Evolutionary conservation across 2,329 filamentous ascomycete genomes (phyloP).

Genomic region (Trichothecium roseum): DNA sequence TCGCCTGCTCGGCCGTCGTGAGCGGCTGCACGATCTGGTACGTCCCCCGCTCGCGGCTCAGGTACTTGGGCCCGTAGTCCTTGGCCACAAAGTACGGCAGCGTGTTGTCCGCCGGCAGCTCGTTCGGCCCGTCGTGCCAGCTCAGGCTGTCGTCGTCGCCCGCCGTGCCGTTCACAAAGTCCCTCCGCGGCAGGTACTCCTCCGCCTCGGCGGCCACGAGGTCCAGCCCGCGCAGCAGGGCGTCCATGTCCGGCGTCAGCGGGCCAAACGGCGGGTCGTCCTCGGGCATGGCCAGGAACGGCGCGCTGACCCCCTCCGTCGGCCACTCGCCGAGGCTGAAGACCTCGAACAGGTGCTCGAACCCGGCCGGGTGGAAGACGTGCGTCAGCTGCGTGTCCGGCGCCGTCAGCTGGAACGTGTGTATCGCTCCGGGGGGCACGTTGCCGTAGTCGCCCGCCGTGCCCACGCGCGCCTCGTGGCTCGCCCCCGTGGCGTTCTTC

Average conservation of each 20-base stretch:
- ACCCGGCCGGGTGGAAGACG: slow-evolving; percentile 12
- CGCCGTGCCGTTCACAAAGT: slow-evolving; percentile 12
- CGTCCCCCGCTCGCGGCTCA: slow-evolving; percentile 9
- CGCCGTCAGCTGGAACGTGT: slow-evolving; percentile 13
- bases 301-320: slow-evolving; percentile 4
- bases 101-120: slow-evolving; percentile 3
- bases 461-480: slow-evolving; percentile 11
- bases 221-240: slow-evolving; percentile 6
- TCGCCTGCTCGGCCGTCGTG: slow-evolving; percentile 6
- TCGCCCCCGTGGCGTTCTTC: slow-evolving; percentile 7
- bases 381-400: slow-evolving; percentile 12
- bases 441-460: slow-evolving; percentile 11
- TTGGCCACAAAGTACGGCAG: slow-evolving; percentile 12
- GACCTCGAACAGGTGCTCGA: slow-evolving; percentile 11
- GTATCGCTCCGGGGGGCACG: slow-evolving; percentile 9
- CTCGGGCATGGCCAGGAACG: slow-evolving; percentile 6
- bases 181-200: slow-evolving; percentile 8
- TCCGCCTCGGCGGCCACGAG: slow-evolving; percentile 7
- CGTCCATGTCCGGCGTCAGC: slow-evolving; percentile 7
- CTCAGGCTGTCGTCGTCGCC: slow-evolving; percentile 4
- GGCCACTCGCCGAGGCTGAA: slow-evolving; percentile 7
- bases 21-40: slow-evolving; percentile 13
- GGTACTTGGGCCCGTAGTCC: slow-evolving; percentile 12
- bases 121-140: slow-evolving; percentile 12
- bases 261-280: slow-evolving; percentile 9